Evolutionary conservation across 148 eudicot genomes (phyloP).

Genomic region (Polygonum aviculare): DNA sequence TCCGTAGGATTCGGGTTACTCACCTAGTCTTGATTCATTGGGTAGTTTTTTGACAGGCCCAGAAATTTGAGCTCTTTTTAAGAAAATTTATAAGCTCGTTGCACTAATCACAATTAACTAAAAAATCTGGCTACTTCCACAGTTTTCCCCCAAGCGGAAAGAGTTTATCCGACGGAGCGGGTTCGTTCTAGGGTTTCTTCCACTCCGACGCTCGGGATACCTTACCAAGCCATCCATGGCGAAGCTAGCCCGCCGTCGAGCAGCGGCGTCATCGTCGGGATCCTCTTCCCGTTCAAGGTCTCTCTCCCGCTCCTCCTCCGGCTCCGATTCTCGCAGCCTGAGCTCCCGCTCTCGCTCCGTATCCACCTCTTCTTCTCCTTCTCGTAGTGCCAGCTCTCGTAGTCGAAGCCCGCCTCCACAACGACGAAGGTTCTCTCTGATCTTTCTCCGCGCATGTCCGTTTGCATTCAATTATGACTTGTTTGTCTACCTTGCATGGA

Average conservation of each 20-base stretch:
- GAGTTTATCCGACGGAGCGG: background rate
- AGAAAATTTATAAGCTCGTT: background rate
- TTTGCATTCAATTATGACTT: background rate
- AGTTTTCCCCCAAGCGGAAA: background rate
- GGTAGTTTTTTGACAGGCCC: too few species aligned
- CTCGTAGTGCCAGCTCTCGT: conserved; percentile 1
- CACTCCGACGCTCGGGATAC: background rate
- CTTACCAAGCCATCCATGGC: conserved; percentile 5
- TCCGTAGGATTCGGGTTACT: too few species aligned
- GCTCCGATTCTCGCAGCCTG: background rate
- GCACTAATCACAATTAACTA: background rate
- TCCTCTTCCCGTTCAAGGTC: conserved; percentile 4
- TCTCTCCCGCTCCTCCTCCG: background rate
- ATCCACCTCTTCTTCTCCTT: background rate
- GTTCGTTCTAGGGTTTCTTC: background rate
- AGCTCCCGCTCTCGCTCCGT: background rate
- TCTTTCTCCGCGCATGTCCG: background rate
- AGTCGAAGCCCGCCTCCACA: conserved; percentile 5
- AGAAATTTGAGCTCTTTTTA: too few species aligned
- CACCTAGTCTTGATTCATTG: too few species aligned
- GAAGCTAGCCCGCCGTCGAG: conserved; percentile 6
- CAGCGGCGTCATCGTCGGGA: conserved; percentile 8
- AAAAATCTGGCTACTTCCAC: background rate
- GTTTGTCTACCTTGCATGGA: background rate
- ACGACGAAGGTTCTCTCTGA: conserved; percentile 8